phyloP scores from a whole-genome alignment of 2,329 filamentous ascomycete species.

The Claviceps sp. region DNA sequence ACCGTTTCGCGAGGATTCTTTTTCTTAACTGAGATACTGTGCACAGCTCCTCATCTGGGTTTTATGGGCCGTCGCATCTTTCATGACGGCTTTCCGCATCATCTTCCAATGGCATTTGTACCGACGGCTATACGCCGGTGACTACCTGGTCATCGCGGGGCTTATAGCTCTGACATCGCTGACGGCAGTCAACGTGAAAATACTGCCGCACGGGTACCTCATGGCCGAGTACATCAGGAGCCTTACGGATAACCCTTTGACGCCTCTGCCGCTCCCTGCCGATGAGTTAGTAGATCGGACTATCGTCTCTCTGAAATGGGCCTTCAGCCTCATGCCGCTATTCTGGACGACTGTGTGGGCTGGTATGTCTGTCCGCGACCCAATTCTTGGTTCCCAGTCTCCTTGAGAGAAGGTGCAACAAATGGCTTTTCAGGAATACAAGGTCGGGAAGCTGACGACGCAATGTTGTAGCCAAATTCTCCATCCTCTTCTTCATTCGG shows the following conservation, averaged over 20 bases:
- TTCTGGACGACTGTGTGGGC: not conserved
- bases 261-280: not conserved
- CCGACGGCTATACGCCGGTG: not conserved
- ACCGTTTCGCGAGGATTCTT: too few relatives aligned
- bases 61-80: not conserved
- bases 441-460: not conserved
- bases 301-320: not conserved
- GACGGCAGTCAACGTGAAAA: not conserved
- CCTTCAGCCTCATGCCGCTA: not conserved
- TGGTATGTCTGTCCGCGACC: not conserved
- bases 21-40: not conserved
- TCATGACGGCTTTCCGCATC: not conserved
- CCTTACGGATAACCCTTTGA: not conserved
- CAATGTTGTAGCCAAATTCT: not conserved
- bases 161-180: not conserved
- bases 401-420: too few relatives aligned
- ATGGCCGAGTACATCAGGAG: not conserved
- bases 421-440: too few relatives aligned
- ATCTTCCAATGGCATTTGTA: not conserved
- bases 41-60: not conserved
- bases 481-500: not conserved
- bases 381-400: not conserved
- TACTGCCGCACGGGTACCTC: not conserved
- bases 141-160: not conserved
- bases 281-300: not conserved